Conservation (phyloP, 2,329 filamentous ascomycete species). For the Calonectria pauciramosa region DNA sequence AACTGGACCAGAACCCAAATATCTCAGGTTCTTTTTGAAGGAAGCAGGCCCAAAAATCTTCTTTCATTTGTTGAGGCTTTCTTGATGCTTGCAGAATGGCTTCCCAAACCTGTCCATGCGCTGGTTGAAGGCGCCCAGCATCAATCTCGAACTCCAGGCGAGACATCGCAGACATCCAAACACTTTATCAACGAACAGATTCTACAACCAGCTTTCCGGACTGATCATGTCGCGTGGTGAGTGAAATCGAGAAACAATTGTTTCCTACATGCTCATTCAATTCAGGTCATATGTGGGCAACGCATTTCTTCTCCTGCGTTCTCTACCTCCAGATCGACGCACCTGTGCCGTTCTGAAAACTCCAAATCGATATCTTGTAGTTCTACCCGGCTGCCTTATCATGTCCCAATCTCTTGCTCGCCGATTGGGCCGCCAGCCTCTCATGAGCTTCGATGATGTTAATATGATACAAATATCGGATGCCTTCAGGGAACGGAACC, state of each 20-base stretch:
- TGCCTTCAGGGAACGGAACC: conserved; percentile 19
- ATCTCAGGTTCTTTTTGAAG: conserved; percentile 15
- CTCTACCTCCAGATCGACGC: background rate
- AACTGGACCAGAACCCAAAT: conserved; percentile 16
- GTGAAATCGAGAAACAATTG: too few relatives aligned
- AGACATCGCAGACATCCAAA: background rate
- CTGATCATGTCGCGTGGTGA: conserved; percentile 23
- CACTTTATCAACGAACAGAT: background rate
- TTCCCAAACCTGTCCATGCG: conserved; percentile 12
- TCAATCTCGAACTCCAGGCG: background rate
- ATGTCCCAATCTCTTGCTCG: conserved; percentile 25
- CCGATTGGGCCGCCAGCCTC: conserved; percentile 3
- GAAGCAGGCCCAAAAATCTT: background rate
- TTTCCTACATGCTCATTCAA: background rate
- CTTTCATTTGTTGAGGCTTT: conserved; percentile 18
- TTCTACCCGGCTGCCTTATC: background rate
- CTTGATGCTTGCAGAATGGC: conserved; percentile 23
- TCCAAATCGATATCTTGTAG: background rate
- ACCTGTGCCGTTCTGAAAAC: conserved; percentile 7
- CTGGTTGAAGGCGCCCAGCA: conserved; percentile 5
- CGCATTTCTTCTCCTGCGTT: conserved; percentile 20
- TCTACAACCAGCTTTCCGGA: conserved; percentile 18
- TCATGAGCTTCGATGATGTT: conserved; percentile 20
- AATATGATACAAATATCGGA: conserved; percentile 9
- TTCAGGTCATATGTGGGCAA: conserved; percentile 25